Base-by-base conservation (phyloP, 345 rosid genomes). In the Psidium guajava region DNA sequence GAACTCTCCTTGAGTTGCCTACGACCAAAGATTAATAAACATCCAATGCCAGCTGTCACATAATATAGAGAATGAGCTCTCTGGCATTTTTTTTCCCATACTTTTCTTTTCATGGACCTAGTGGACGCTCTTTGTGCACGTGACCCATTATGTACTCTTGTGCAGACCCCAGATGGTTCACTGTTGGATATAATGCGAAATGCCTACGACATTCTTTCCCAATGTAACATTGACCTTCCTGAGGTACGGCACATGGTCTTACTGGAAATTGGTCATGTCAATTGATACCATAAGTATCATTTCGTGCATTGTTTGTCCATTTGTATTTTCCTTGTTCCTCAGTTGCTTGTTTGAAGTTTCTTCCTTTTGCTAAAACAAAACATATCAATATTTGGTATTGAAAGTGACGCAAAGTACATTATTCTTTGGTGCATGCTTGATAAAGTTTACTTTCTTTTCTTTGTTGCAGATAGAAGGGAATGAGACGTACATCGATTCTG, bases 141-240 rank as follows among this genome's bases (percentile, higher is more conserved):
- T 84, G 83, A 51, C 83, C 40, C 24, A 28, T 51, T 85, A 27
- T 86, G 56, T 54, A 64, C 53, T 54, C 21, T 6, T 85, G 81
- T 90, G 92, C 95, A 97, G 99, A 97, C 98, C 86, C 98, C 98
- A 21, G 99, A 95, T 83, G 99, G 99, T 88, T 90, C 99, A 82
- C 80, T 95, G 87, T 86, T 97, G 87, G 98, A 97, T 93, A 92
- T 93, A 85, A 87, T 94, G 84, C 90, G 99, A 82, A 97, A 97
- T 92, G 95, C 98, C 82, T 91, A 92, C 81, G 99, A 97, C 89
- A 89, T 97, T 91, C 96, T 97, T 87, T 89, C 93, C 49, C 89
- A 87, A 73, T 94, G 98, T 88, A 89, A 91, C 87, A 94, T 97
- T 83, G 87, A 91, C 77, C 90, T 95, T 89, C 94, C 98, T 22